Percentiles rank a stretch among this genome's conserved stretches.
These are phyloP conservation scores for Sporodiniella umbellata DNA, from an alignment of 371 early-diverging fungal species.

Conservation along the genomic window DNA sequence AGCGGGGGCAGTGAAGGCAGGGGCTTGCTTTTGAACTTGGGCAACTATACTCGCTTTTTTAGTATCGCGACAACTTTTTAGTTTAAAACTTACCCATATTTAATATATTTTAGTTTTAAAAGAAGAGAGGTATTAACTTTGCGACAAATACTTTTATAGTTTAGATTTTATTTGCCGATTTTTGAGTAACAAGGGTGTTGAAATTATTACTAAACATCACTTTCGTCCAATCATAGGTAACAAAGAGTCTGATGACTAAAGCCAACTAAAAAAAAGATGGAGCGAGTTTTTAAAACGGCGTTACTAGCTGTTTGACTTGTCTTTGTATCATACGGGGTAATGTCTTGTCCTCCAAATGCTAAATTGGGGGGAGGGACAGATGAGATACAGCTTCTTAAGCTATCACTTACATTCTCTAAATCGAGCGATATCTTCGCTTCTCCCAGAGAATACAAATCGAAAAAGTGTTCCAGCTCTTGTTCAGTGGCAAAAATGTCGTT, in stretches of 20 bases:
- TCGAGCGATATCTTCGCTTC: not conserved
- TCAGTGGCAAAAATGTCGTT: conserved; percentile 1
- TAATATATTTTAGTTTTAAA: not conserved
- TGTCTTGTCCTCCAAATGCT: not conserved
- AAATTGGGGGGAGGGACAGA: not conserved
- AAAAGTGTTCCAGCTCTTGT: not conserved
- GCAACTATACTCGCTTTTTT: conserved; percentile 13
- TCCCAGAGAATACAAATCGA: conserved; percentile 1
- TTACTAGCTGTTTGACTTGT: not conserved
- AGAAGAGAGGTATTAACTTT: not conserved
- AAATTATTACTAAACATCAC: not conserved
- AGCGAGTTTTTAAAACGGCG: not conserved
- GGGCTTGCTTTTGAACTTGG: conserved; percentile 60
- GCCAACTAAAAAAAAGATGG: too few relatives aligned
- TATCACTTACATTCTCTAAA: not conserved
- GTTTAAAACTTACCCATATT: conserved; percentile 20
- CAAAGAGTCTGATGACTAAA: too few relatives aligned
- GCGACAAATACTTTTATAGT: conserved; percentile 2
- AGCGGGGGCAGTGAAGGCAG: conserved; percentile 75
- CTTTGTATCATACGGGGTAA: not conserved
- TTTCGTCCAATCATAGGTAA: too few relatives aligned
- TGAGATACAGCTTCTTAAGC: not conserved
- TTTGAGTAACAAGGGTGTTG: too few relatives aligned
- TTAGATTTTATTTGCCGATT: not conserved
- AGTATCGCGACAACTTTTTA: too few relatives aligned